phyloP scores from a whole-genome alignment of 768 basidiomycete species.

The Suillus americanus region DNA sequence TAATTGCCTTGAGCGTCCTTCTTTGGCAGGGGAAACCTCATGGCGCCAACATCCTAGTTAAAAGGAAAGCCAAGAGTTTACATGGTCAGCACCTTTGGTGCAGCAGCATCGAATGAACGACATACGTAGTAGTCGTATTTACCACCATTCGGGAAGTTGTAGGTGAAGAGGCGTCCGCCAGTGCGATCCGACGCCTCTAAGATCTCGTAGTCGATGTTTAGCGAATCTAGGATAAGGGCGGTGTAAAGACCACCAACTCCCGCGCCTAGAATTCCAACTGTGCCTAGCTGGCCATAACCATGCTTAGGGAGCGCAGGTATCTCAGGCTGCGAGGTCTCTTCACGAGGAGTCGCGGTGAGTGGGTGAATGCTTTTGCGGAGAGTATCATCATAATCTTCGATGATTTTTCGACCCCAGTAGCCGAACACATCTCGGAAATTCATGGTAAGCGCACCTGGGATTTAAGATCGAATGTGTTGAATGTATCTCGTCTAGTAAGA shows the following conservation, averaged over 20 bases:
- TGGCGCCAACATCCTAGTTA: slow-evolving; percentile 38
- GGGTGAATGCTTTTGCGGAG: slow-evolving; percentile 8
- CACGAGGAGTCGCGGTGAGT: background rate
- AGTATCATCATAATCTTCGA: slow-evolving; percentile 8
- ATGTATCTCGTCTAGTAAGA: background rate
- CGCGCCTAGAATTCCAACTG: slow-evolving; percentile 20
- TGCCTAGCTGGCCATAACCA: slow-evolving; percentile 2
- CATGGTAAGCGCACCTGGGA: slow-evolving; percentile 1
- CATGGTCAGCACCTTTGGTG: background rate
- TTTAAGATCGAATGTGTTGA: background rate
- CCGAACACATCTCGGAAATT: slow-evolving; percentile 15
- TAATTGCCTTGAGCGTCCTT: slow-evolving; percentile 7
- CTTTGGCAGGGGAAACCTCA: slow-evolving; percentile 34
- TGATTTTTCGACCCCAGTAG: slow-evolving; percentile 11
- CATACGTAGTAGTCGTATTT: slow-evolving; percentile 38
- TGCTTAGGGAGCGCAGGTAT: background rate
- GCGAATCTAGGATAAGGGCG: slow-evolving; percentile 44
- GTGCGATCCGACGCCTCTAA: slow-evolving; percentile 39
- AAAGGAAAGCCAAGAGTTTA: background rate
- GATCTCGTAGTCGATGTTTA: slow-evolving; percentile 45
- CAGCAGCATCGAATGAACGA: background rate
- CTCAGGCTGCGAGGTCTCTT: background rate
- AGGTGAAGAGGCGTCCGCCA: slow-evolving; percentile 46
- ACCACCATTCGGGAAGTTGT: slow-evolving; percentile 33
- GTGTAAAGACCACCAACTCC: slow-evolving; percentile 38